phyloP scores from a whole-genome alignment of 768 basidiomycete genomes.

The Gymnopilus junonius region DNA sequence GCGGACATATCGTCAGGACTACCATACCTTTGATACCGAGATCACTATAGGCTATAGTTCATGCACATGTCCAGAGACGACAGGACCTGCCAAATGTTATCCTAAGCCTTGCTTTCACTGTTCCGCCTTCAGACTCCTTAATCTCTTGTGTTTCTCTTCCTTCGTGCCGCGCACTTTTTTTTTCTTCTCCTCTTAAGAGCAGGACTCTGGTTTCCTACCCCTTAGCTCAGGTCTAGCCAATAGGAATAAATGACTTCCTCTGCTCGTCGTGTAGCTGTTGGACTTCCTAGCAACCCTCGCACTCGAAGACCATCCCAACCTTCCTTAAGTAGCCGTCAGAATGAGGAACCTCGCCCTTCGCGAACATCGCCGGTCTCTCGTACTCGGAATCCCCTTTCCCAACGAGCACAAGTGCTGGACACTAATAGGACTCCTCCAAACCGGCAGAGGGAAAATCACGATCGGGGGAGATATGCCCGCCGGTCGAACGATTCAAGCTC shows the following conservation, averaged over 20 bases:
- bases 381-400: conserved; percentile 1
- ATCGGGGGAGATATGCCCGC: conserved; percentile 8
- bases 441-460: not conserved
- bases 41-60: not conserved
- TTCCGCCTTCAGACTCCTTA: conserved; percentile 5
- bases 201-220: conserved; percentile 18
- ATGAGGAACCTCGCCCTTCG: not conserved
- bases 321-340: not conserved
- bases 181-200: conserved; percentile 15
- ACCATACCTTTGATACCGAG: conserved; percentile 8
- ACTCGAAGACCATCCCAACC: conserved; percentile 15
- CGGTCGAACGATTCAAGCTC: conserved; percentile 28
- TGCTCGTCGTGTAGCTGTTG: conserved; percentile 16
- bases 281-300: conserved; percentile 30
- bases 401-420: conserved; percentile 9
- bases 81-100: conserved; percentile 15
- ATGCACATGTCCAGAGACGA: conserved; percentile 7
- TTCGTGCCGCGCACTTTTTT: conserved; percentile 20
- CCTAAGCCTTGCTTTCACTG: not conserved
- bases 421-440: not conserved
- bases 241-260: conserved; percentile 10
- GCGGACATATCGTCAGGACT: conserved; percentile 21
- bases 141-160: conserved; percentile 12
- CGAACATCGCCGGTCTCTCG: conserved; percentile 8
- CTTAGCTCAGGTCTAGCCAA: conserved; percentile 11